Evolutionary conservation across 202 grass and related monocot species (phyloP).

Genomic region (Alloteropsis angusta): DNA sequence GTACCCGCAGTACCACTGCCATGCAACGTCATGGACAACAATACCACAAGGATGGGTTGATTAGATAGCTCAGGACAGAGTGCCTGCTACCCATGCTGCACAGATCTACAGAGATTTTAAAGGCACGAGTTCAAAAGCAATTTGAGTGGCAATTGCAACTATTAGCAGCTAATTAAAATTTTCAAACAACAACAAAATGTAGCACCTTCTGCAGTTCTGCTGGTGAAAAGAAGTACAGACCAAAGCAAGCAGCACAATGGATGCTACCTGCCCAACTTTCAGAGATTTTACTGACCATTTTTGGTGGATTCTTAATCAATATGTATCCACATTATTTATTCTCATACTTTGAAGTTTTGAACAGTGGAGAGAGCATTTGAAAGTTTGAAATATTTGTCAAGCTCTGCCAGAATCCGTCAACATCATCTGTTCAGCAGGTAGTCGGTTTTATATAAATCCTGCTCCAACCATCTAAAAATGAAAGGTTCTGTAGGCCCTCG

Average conservation of each 20-base stretch:
- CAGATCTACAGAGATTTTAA: conserved; percentile 14
- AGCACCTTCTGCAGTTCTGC: background rate
- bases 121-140: background rate
- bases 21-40: conserved; percentile 29
- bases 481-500: conserved; percentile 25
- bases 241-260: background rate
- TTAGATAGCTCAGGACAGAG: conserved; percentile 39
- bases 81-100: conserved; percentile 16
- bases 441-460: conserved; percentile 27
- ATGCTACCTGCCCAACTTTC: background rate
- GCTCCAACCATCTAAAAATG: conserved; percentile 24
- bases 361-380: background rate
- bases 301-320: background rate
- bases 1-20: conserved; percentile 30
- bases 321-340: background rate
- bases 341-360: background rate
- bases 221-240: background rate
- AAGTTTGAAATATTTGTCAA: background rate
- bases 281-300: background rate
- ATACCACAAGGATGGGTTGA: conserved; percentile 39
- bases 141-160: conserved; percentile 1
- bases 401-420: conserved; percentile 19
- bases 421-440: background rate
- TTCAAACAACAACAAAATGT: background rate
- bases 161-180: background rate